A percentile compares a stretch with the other conserved stretches of the same genome.
Evolutionary conservation across 176 grass and related monocot species (phyloP).

Genomic region (Juncus inflexus): DNA sequence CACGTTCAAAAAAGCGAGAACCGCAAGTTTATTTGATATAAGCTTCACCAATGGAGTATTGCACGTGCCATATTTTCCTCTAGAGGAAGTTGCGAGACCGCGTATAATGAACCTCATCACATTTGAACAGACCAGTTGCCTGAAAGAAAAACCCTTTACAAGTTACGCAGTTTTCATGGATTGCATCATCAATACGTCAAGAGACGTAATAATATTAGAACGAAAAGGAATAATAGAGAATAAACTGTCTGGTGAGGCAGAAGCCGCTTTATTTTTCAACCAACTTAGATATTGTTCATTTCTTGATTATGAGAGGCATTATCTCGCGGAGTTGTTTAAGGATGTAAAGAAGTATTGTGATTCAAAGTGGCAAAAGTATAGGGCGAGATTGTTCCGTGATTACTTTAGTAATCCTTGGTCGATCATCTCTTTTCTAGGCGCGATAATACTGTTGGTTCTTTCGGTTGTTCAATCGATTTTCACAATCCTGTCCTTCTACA

Average conservation of each 20-base stretch:
- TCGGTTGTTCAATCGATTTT: not conserved
- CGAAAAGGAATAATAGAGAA: slow-evolving; percentile 27
- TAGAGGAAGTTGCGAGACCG: slow-evolving; percentile 15
- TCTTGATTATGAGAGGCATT: slow-evolving; percentile 5
- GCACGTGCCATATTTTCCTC: not conserved
- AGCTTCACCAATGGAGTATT: slow-evolving; percentile 8
- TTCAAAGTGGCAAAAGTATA: not conserved
- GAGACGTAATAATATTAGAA: slow-evolving; percentile 11
- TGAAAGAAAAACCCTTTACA: not conserved
- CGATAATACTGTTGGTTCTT: not conserved
- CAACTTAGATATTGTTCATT: slow-evolving; percentile 6
- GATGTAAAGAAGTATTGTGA: slow-evolving; percentile 7
- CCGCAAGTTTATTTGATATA: slow-evolving; percentile 13
- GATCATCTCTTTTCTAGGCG: not conserved
- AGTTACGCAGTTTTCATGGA: slow-evolving; percentile 24
- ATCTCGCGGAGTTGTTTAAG: not conserved
- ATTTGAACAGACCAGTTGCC: slow-evolving; percentile 5
- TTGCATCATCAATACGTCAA: slow-evolving; percentile 13
- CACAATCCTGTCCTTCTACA: not conserved
- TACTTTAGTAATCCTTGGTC: slow-evolving; percentile 15
- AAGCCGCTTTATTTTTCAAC: slow-evolving; percentile 11
- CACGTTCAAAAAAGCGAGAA: slow-evolving; percentile 17
- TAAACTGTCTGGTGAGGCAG: not conserved
- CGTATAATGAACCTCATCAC: slow-evolving; percentile 24
- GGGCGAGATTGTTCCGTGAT: not conserved